Percentiles rank a stretch among this genome's conserved stretches.
phyloP scores from a whole-genome alignment of 78 protist genomes.

The Dictyostelium intermedium region DNA sequence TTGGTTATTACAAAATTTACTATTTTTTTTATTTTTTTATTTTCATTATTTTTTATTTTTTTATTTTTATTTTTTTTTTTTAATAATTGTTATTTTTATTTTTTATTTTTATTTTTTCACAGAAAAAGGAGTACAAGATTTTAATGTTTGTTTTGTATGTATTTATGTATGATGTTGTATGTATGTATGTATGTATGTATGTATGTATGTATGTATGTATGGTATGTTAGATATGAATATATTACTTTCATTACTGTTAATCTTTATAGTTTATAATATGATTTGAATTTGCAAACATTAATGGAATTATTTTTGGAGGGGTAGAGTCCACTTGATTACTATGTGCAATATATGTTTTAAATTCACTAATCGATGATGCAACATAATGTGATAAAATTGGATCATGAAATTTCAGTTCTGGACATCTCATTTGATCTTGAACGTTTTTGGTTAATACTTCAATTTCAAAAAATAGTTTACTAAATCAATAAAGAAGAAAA shows the following conservation, averaged over 20 bases:
- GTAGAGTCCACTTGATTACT: constrained; percentile 43
- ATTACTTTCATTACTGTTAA: background rate
- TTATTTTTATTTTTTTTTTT: constrained; percentile 8
- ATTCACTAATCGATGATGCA: constrained; percentile 72
- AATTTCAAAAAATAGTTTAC: constrained; percentile 68
- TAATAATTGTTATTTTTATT: background rate
- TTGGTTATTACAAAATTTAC: background rate
- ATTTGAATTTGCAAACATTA: constrained; percentile 45
- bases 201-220: background rate
- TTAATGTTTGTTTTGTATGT: background rate
- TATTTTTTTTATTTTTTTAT: background rate
- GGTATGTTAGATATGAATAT: background rate
- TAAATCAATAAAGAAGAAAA: background rate
- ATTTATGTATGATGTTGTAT: constrained; percentile 9
- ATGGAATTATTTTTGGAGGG: constrained; percentile 74
- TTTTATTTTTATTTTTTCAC: background rate
- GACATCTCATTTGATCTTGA: constrained; percentile 51
- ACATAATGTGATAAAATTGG: constrained; percentile 56
- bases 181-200: background rate
- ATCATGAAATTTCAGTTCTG: constrained; percentile 59
- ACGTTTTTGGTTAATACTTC: constrained; percentile 56
- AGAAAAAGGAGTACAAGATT: background rate
- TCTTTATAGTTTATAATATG: constrained; percentile 18
- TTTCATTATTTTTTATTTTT: background rate
- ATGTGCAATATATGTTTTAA: constrained; percentile 63